Evolutionary conservation across 2,329 filamentous ascomycete genomes (phyloP).

Genomic region (Monosporascus sp.): DNA sequence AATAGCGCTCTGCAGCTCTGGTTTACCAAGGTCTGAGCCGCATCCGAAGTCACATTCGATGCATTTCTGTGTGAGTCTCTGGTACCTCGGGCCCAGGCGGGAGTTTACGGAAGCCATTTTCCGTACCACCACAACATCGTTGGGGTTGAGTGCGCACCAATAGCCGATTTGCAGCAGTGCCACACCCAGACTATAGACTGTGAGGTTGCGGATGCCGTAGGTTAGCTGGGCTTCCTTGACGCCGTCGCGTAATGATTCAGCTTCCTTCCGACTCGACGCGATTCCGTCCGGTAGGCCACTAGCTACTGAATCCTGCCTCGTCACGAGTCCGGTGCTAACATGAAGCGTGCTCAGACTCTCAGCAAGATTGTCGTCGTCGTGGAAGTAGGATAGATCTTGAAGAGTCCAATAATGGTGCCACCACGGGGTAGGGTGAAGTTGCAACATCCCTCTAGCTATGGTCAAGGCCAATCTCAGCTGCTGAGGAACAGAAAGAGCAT

Average conservation of each 20-base stretch:
- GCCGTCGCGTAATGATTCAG: neutral
- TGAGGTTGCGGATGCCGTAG: conserved; percentile 17
- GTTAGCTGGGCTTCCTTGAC: conserved; percentile 8
- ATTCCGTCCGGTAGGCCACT: neutral
- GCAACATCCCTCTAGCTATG: conserved; percentile 4
- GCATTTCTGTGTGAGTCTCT: conserved; percentile 18
- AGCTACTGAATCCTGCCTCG: neutral
- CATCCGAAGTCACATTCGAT: conserved; percentile 21
- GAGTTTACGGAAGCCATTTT: conserved; percentile 7
- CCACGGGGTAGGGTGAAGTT: conserved; percentile 13
- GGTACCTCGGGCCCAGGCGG: conserved; percentile 14
- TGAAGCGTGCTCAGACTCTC: conserved; percentile 10
- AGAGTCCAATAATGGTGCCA: conserved; percentile 3
- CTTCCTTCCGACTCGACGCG: neutral
- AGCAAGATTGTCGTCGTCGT: conserved; percentile 2
- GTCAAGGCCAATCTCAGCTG: too few species aligned
- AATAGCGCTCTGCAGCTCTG: conserved; percentile 12
- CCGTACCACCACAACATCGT: conserved; percentile 17
- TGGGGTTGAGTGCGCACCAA: conserved; percentile 13
- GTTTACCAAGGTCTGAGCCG: conserved; percentile 10
- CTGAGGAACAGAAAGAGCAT: too few species aligned
- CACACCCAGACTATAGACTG: conserved; percentile 20
- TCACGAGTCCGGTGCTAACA: conserved; percentile 6
- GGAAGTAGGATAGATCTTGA: conserved; percentile 11
- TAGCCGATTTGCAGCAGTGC: conserved; percentile 23